Conservation (phyloP, 106 monocot genomes). For the Narthecium ossifragum region DNA sequence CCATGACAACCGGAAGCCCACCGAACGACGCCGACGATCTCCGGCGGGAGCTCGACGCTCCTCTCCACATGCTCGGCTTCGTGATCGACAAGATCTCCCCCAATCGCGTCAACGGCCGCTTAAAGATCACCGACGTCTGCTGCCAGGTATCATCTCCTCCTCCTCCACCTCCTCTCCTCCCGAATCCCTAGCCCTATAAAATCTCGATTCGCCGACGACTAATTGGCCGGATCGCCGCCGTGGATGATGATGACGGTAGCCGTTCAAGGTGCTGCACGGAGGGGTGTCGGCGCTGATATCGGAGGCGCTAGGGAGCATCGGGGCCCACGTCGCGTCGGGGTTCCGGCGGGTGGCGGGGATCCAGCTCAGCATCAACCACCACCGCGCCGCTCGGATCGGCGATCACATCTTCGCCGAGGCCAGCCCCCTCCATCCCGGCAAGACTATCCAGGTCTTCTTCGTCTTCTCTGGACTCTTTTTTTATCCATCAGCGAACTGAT, state of each 20-base stretch:
- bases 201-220: neutral
- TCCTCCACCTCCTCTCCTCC: neutral
- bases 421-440: slow-evolving; percentile 37
- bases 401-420: slow-evolving; percentile 59
- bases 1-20: too few species aligned
- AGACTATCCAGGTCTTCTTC: slow-evolving; percentile 66
- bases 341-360: slow-evolving; percentile 70
- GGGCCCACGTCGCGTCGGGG: slow-evolving; percentile 74
- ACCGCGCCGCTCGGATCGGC: slow-evolving; percentile 42
- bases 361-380: slow-evolving; percentile 92
- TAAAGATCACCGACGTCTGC: slow-evolving; percentile 41
- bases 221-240: too few species aligned
- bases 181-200: neutral
- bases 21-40: too few species aligned
- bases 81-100: slow-evolving; percentile 50
- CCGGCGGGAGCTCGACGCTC: slow-evolving; percentile 47
- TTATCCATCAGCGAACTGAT: too few species aligned
- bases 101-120: slow-evolving; percentile 39
- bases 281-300: slow-evolving; percentile 85
- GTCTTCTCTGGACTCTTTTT: too few species aligned
- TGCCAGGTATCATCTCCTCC: slow-evolving; percentile 44
- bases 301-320: slow-evolving; percentile 80
- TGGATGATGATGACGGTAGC: slow-evolving; percentile 24
- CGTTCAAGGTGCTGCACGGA: slow-evolving; percentile 78
- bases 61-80: slow-evolving; percentile 64